Evolutionary conservation across 2,329 filamentous ascomycete genomes (phyloP).

Genomic region (Simplicillium aogashimaense): DNA sequence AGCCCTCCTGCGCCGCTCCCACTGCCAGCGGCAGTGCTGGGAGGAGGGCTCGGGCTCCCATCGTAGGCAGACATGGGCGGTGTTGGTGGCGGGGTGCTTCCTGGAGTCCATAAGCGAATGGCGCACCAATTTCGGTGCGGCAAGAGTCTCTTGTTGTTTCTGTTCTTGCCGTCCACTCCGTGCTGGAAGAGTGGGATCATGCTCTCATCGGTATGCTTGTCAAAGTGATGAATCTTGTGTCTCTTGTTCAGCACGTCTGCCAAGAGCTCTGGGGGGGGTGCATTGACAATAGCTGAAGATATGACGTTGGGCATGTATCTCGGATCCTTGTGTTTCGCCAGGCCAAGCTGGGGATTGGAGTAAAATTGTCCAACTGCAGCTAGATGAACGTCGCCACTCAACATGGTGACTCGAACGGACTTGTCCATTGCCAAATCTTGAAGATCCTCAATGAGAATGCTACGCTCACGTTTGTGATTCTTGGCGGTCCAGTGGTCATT

Average conservation of each 20-base stretch:
- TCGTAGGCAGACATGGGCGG: constrained; percentile 45
- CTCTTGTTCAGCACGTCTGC: constrained; percentile 89
- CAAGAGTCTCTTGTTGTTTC: constrained; percentile 85
- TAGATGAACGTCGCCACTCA: constrained; percentile 89
- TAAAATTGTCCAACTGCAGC: constrained; percentile 92
- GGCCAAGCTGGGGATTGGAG: constrained; percentile 69
- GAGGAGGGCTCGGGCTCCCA: constrained; percentile 26
- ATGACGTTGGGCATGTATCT: constrained; percentile 96
- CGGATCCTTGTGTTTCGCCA: constrained; percentile 84
- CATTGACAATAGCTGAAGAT: constrained; percentile 89
- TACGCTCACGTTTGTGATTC: constrained; percentile 84
- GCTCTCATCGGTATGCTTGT: constrained; percentile 76
- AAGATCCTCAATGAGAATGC: constrained; percentile 77
- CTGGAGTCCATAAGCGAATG: constrained; percentile 75
- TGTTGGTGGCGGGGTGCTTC: constrained; percentile 60
- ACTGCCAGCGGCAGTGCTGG: constrained; percentile 5
- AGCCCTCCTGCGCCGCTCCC: constrained; percentile 23
- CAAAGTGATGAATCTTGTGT: constrained; percentile 69
- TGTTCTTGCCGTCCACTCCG: constrained; percentile 78
- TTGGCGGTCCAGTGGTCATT: constrained; percentile 98
- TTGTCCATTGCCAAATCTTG: constrained; percentile 91
- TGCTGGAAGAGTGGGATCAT: constrained; percentile 91
- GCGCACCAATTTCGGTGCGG: constrained; percentile 94
- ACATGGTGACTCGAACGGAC: constrained; percentile 80
- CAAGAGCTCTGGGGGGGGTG: constrained; percentile 77